Evolutionary conservation across 2,329 filamentous ascomycete genomes (phyloP).

Genomic region (Colletotrichum horii): DNA sequence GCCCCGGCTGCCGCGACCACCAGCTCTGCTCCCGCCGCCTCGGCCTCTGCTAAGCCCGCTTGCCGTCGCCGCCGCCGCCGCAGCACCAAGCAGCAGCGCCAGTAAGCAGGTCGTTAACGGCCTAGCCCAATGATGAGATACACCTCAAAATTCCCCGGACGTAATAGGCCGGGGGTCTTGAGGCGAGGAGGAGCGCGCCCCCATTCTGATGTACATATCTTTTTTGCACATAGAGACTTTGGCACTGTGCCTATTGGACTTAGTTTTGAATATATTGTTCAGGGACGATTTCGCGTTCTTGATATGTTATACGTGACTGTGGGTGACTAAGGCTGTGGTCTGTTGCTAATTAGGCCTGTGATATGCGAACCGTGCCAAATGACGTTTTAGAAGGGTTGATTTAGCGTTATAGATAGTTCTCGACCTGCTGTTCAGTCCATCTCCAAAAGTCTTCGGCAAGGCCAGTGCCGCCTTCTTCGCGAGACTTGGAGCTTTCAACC

Average conservation of each 20-base stretch:
- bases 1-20: constrained; percentile 3
- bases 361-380: background rate
- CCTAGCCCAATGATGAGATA: background rate
- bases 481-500: constrained; percentile 29
- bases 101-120: background rate
- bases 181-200: background rate
- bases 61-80: constrained; percentile 18
- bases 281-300: background rate
- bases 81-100: constrained; percentile 11
- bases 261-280: constrained; percentile 10
- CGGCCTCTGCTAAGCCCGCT: constrained; percentile 5
- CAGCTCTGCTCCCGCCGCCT: background rate
- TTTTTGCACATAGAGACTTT: constrained; percentile 8
- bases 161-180: background rate
- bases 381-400: background rate
- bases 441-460: constrained; percentile 42
- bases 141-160: background rate
- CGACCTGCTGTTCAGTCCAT: constrained; percentile 45
- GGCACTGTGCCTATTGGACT: constrained; percentile 8
- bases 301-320: background rate
- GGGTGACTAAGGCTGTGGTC: background rate
- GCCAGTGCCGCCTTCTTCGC: constrained; percentile 42
- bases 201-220: constrained; percentile 17
- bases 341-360: background rate
- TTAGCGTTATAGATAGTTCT: background rate